These are phyloP conservation scores for Athelia sp. DNA, from an alignment of 1,284 basidiomycete species.

Conservation along the genomic window DNA sequence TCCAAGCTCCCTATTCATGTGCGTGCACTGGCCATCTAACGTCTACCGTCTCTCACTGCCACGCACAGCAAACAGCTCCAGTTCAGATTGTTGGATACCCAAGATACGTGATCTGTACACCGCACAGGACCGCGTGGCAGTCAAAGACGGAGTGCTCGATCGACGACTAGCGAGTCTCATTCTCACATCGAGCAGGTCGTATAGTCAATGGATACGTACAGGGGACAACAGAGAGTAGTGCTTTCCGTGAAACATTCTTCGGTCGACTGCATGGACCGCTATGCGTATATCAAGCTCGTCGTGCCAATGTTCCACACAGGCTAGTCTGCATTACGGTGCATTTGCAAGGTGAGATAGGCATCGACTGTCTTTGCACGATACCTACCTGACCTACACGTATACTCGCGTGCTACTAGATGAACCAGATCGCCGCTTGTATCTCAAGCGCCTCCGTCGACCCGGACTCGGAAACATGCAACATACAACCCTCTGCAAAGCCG, in stretches of 20 bases:
- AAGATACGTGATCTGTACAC: conserved; percentile 94
- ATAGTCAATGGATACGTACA: conserved; percentile 25
- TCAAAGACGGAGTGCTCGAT: conserved; percentile 90
- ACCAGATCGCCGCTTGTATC: conserved; percentile 77
- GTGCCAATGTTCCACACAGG: conserved; percentile 98
- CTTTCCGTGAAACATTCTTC: conserved; percentile 92
- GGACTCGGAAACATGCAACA: conserved; percentile 94
- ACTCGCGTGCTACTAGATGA: conserved; percentile 92
- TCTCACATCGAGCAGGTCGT: not conserved
- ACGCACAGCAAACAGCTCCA: conserved; percentile 93
- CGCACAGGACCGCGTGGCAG: conserved; percentile 71
- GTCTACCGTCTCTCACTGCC: too few species aligned
- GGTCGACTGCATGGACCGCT: conserved; percentile 96
- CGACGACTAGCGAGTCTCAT: conserved; percentile 67
- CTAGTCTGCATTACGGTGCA: conserved; percentile 90
- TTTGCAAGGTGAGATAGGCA: conserved; percentile 94
- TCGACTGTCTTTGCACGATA: conserved; percentile 6
- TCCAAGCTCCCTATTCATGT: conserved; percentile 93
- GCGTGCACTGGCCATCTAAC: conserved; percentile 27
- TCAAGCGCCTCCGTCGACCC: conserved; percentile 87
- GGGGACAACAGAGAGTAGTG: conserved; percentile 94
- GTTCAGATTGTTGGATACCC: conserved; percentile 88
- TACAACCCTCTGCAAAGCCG: conserved; percentile 82
- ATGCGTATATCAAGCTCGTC: conserved; percentile 94
- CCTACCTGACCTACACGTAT: conserved; percentile 65